Percentiles rank a stretch among this genome's conserved stretches.
Evolutionary conservation across 1,139 yeast genomes (phyloP).

Genomic region (Kodamaea derodonti): DNA sequence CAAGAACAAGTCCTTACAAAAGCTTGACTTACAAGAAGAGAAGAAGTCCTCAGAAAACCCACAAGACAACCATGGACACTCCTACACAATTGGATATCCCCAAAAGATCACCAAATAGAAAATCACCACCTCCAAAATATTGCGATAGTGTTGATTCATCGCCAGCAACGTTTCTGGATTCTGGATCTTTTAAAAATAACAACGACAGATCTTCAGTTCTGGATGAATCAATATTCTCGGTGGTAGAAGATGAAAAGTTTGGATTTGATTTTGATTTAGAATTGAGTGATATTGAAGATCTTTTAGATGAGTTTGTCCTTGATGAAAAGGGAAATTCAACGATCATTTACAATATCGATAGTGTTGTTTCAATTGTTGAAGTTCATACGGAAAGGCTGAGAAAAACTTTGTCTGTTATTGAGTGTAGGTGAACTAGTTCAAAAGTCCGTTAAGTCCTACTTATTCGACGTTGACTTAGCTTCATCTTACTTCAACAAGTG

Average conservation of each 20-base stretch:
- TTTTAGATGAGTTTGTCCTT: conserved; percentile 18
- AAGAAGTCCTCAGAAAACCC: too few species aligned
- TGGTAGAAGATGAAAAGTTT: conserved; percentile 6
- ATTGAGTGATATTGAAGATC: conserved; percentile 16
- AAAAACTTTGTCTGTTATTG: conserved; percentile 11
- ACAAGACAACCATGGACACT: too few species aligned
- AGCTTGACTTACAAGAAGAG: too few species aligned
- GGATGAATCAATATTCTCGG: conserved; percentile 20
- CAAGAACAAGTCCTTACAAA: too few species aligned
- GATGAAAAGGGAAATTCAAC: conserved; percentile 15
- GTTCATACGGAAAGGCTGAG: conserved; percentile 11
- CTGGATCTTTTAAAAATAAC: conserved; percentile 11
- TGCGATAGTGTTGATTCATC: conserved; percentile 3
- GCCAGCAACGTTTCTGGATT: conserved; percentile 12
- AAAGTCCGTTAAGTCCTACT: too few species aligned
- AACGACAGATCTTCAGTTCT: conserved; percentile 10
- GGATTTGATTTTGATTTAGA: conserved; percentile 14
- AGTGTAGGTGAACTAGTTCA: too few species aligned
- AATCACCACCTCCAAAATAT: background rate
- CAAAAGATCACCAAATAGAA: conserved; percentile 7
- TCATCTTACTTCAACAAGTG: too few species aligned
- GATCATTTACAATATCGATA: conserved; percentile 19
- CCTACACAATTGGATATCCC: too few species aligned
- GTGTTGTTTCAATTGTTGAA: conserved; percentile 20
- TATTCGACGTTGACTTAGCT: too few species aligned